Conservation (phyloP, 805 yeast species). For the Wickerhamiella shivajii region DNA sequence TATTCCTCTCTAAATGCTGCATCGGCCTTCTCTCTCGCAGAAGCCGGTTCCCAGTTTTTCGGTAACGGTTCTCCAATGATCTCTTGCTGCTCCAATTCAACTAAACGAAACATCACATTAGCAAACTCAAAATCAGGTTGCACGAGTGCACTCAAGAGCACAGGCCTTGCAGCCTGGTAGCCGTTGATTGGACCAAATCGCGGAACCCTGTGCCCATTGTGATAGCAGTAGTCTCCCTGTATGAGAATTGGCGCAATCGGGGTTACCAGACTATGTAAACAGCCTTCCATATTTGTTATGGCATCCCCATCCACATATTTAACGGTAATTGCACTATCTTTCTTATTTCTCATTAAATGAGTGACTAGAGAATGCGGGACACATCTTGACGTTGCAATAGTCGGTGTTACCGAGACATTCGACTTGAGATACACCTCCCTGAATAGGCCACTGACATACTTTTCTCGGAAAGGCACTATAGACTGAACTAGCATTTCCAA, state of each 20-base stretch:
- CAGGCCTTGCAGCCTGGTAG: slow-evolving; percentile 9
- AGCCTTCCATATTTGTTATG: slow-evolving; percentile 15
- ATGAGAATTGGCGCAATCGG: slow-evolving; percentile 14
- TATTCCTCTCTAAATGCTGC: neutral
- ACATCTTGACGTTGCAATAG: slow-evolving; percentile 5
- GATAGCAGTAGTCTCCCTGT: slow-evolving; percentile 11
- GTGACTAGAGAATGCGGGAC: slow-evolving; percentile 10
- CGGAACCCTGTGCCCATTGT: slow-evolving; percentile 7
- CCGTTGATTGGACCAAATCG: neutral
- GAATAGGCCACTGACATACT: no score
- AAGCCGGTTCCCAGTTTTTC: slow-evolving; percentile 4
- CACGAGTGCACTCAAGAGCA: slow-evolving; percentile 14
- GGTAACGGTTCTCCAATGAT: slow-evolving; percentile 7
- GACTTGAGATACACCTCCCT: no score
- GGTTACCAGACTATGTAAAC: slow-evolving; percentile 12
- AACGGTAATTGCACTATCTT: slow-evolving; percentile 9
- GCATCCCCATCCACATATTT: slow-evolving; percentile 12
- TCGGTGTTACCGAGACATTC: slow-evolving; percentile 13
- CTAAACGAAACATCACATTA: slow-evolving; percentile 12
- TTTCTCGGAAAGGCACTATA: no score
- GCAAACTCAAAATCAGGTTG: slow-evolving; percentile 17
- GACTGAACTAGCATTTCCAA: no score
- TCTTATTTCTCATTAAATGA: slow-evolving; percentile 10
- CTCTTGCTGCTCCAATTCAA: slow-evolving; percentile 5
- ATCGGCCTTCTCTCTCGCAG: slow-evolving; percentile 5